phyloP scores from a whole-genome alignment of 371 early-diverging fungal species.

The Lichtheimia hyalospora region DNA sequence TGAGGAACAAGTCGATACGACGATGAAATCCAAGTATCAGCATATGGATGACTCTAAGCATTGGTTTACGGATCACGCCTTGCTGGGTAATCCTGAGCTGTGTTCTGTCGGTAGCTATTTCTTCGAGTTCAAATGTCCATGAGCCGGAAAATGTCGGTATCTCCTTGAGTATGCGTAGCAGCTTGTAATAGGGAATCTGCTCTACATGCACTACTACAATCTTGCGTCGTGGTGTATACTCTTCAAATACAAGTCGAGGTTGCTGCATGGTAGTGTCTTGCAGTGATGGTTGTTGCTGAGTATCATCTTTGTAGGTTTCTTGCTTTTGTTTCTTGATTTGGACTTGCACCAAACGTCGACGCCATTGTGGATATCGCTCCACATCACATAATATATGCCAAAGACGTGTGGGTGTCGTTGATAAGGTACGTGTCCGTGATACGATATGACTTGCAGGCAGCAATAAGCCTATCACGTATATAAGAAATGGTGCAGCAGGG shows the following conservation, averaged over 20 bases:
- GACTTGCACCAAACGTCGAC: constrained; percentile 28
- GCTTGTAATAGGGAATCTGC: constrained; percentile 23
- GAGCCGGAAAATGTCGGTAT: constrained; percentile 19
- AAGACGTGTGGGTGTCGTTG: constrained; percentile 27
- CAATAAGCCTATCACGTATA: constrained; percentile 20
- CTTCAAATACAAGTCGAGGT: constrained; percentile 23
- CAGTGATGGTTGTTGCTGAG: too few relatives aligned
- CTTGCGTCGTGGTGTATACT: constrained; percentile 23
- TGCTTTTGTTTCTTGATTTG: not conserved
- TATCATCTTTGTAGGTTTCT: too few relatives aligned
- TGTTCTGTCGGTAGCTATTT: not conserved
- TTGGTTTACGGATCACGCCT: constrained; percentile 42
- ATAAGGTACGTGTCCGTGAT: constrained; percentile 14
- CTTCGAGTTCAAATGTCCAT: constrained; percentile 20
- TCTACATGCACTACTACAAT: constrained; percentile 36
- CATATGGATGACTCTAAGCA: constrained; percentile 36
- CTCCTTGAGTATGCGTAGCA: constrained; percentile 43
- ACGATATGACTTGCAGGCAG: constrained; percentile 27
- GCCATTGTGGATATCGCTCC: constrained; percentile 38
- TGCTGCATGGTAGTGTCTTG: not conserved
- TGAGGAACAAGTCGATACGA: constrained; percentile 43
- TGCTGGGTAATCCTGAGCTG: constrained; percentile 38
- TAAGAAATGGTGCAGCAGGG: constrained; percentile 15
- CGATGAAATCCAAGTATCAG: constrained; percentile 40
- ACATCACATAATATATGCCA: constrained; percentile 42